A percentile compares a stretch with the other conserved stretches of the same genome.
phyloP scores from a whole-genome alignment of 176 grass and related monocot species.

The Oryza australiensis region DNA sequence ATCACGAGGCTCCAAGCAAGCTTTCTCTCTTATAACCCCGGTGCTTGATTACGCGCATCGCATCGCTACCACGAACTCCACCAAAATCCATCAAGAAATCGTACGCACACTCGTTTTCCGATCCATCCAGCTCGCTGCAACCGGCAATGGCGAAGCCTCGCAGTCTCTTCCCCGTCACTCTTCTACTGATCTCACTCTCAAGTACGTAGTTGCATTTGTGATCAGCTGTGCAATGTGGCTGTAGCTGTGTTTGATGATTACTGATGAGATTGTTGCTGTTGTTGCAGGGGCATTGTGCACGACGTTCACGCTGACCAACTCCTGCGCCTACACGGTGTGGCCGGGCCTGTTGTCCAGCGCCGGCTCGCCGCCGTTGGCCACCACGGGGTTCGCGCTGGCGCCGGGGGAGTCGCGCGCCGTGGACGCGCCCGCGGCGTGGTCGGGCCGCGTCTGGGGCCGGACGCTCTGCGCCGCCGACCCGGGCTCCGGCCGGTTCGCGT shows the following conservation, averaged over 20 bases:
- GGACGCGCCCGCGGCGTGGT: slow-evolving; percentile 50
- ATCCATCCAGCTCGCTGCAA: not conserved
- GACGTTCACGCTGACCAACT: slow-evolving; percentile 65
- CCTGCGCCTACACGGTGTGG: slow-evolving; percentile 70
- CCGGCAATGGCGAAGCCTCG: not conserved
- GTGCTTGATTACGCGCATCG: not conserved
- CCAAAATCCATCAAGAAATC: not conserved
- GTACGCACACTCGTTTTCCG: too few species aligned
- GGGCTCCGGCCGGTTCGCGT: slow-evolving; percentile 55
- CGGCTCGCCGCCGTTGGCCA: slow-evolving; percentile 45
- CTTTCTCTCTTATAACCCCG: not conserved
- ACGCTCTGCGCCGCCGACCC: slow-evolving; percentile 68
- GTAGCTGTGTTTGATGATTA: not conserved
- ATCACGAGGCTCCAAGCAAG: slow-evolving; percentile 14
- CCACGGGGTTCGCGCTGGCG: slow-evolving; percentile 58
- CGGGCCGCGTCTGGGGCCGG: slow-evolving; percentile 78
- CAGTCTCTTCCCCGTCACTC: not conserved
- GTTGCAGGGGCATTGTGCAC: slow-evolving; percentile 26
- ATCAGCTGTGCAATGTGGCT: not conserved
- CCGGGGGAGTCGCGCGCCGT: slow-evolving; percentile 48
- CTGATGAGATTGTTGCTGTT: not conserved
- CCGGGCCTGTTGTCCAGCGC: slow-evolving; percentile 59
- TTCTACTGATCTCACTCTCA: not conserved
- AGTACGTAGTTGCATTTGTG: not conserved
- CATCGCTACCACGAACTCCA: not conserved